phyloP scores from a whole-genome alignment of 148 eudicot genomes.

The Agrostemma githago region DNA sequence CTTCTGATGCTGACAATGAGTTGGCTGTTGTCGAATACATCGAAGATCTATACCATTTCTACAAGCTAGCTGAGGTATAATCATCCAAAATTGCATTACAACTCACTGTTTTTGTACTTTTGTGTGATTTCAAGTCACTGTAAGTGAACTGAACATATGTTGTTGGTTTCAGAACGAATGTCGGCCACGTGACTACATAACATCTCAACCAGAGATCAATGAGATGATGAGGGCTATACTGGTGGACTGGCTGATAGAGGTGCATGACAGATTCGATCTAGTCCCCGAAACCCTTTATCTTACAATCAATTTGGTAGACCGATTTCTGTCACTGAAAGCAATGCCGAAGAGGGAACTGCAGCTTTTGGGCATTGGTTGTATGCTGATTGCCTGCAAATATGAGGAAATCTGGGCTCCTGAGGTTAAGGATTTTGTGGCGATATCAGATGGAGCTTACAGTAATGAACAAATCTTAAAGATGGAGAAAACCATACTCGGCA shows the following conservation, averaged over 20 bases:
- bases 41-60: constrained; percentile 75
- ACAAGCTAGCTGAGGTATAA: constrained; percentile 54
- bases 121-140: too few relatives aligned
- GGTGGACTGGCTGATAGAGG: constrained; percentile 81
- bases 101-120: background rate
- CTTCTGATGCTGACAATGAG: constrained; percentile 56
- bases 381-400: constrained; percentile 85
- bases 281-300: constrained; percentile 78
- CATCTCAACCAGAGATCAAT: constrained; percentile 54
- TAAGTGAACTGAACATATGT: background rate
- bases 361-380: constrained; percentile 70
- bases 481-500: constrained; percentile 58
- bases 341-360: constrained; percentile 65
- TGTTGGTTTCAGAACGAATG: constrained; percentile 36
- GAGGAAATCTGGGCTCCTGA: constrained; percentile 98
- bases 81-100: background rate
- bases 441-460: constrained; percentile 52
- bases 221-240: constrained; percentile 69
- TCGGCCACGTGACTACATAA: constrained; percentile 55
- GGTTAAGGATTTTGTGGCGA: constrained; percentile 55
- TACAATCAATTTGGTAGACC: constrained; percentile 59
- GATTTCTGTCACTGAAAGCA: constrained; percentile 49
- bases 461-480: constrained; percentile 53
- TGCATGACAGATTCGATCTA: constrained; percentile 68
- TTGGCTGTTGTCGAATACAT: constrained; percentile 85